Base-by-base conservation (phyloP, 2,329 filamentous ascomycete species). In the Cordyceps cicadae region DNA sequence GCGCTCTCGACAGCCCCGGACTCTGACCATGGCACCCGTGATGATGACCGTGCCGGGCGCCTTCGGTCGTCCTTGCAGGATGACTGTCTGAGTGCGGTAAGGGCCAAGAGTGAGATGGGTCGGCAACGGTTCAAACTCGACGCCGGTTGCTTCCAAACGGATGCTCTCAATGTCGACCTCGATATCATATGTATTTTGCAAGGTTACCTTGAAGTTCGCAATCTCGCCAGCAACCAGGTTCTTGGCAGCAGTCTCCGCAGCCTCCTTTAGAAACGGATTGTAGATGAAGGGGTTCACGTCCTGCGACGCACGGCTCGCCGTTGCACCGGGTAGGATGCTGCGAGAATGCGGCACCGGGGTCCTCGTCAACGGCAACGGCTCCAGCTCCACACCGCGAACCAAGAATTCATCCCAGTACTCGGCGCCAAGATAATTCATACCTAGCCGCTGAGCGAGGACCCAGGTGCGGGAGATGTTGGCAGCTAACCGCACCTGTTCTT, bases 381-480 rank as follows among this genome's bases (percentile, higher is more conserved):
- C 84, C 49, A 96, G 77, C 59, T 87, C 83, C 66, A 96, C 78
- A 64, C 86, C 86, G 54, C 94, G 86, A 52, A 99, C 82, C 9
- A 99, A 78, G 67, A 97, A 97, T 68, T 96, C 91, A 71, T 99
- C 94, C 94, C 94, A 99, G 70, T 97, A 99, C 66, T 94, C 89
- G 6, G 91, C 92, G 57, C 86, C 81, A 48, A 93, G 74, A 60
- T 87, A 76, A 5, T 81, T 77, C 32, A 92, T 76, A 0, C 92
- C 92, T 29, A 97, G 75, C 62, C 89, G 87, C 63, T 83, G 84
- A 0, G 89, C 87, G n/a, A 94, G 84, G 37, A 81, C 84, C 34
- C 92, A 85, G 0, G 92, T 96, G 64, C 93, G 88, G 41, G 87
- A 85, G 62, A 99, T 92, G 66, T 93, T 96, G 50, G 89, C 89